These are phyloP conservation scores for Limonium bicolor DNA, from an alignment of 148 eudicot species.

Conservation along the genomic window DNA sequence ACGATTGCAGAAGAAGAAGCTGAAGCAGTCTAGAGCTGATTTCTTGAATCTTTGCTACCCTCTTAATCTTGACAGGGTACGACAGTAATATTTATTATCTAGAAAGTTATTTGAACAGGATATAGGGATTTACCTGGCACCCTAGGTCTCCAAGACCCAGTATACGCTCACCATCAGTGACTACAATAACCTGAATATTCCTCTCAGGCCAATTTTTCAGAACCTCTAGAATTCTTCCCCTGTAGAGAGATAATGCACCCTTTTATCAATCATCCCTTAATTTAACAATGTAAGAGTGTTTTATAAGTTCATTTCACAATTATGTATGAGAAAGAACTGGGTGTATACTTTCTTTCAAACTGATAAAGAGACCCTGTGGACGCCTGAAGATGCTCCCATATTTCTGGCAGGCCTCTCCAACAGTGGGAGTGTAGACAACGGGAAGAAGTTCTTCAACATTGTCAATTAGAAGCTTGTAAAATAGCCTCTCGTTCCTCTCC, in stretches of 20 bases:
- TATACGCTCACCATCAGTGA: conserved; percentile 96
- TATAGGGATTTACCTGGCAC: conserved; percentile 46
- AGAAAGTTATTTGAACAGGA: background rate
- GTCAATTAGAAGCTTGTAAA: conserved; percentile 86
- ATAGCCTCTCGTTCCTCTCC: conserved; percentile 85
- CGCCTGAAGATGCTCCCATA: conserved; percentile 85
- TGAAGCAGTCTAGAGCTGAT: no score
- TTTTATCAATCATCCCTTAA: background rate
- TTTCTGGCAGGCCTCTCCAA: conserved; percentile 98
- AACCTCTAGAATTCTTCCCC: conserved; percentile 79
- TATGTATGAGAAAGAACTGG: background rate
- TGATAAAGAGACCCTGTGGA: conserved; percentile 87
- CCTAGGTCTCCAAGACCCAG: conserved; percentile 96
- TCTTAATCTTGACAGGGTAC: no score
- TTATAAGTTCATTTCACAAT: no score
- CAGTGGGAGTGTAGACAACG: conserved; percentile 77
- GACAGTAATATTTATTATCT: background rate
- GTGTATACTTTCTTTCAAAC: conserved; percentile 76
- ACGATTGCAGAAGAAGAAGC: no score
- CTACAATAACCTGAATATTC: conserved; percentile 78
- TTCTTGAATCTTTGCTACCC: no score
- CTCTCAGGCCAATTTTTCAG: conserved; percentile 91
- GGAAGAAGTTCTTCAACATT: conserved; percentile 92
- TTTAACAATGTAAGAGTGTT: no score
- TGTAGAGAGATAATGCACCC: conserved; percentile 9